Percentiles rank a stretch among this genome's conserved stretches.
Conservation (phyloP, 352 stramenopile species). For the Phytophthora podocarpi region DNA sequence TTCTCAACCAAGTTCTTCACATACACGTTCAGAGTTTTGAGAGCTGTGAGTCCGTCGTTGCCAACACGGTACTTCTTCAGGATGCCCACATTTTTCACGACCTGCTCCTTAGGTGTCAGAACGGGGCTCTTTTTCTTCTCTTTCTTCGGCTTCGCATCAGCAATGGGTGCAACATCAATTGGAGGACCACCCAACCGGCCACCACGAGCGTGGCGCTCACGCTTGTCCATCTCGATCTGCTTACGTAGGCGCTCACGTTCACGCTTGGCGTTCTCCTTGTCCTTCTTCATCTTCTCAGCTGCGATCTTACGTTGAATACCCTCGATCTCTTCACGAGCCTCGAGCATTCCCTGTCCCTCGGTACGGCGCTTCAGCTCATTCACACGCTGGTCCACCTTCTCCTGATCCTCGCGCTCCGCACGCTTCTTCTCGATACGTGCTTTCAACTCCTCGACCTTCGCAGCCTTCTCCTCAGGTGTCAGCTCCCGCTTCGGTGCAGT, state of each 20-base stretch:
- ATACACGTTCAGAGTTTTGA: constrained; percentile 89
- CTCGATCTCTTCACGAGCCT: constrained; percentile 84
- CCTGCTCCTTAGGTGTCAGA: constrained; percentile 68
- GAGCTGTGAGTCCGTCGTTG: constrained; percentile 75
- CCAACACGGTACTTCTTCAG: constrained; percentile 88
- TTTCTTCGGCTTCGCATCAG: constrained; percentile 32
- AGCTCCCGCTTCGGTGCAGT: constrained; percentile 46
- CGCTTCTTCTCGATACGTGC: constrained; percentile 77
- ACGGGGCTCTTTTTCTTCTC: constrained; percentile 47
- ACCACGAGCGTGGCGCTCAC: constrained; percentile 80
- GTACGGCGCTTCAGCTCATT: constrained; percentile 80
- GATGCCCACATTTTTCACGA: constrained; percentile 76
- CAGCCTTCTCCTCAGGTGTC: constrained; percentile 88
- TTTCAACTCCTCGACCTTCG: constrained; percentile 88
- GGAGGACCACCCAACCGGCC: constrained; percentile 79
- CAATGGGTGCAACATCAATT: constrained; percentile 54
- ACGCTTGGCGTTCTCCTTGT: constrained; percentile 87
- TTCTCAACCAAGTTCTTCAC: constrained; percentile 90
- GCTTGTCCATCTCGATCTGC: constrained; percentile 93
- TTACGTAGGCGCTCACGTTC: constrained; percentile 89
- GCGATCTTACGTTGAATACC: constrained; percentile 79
- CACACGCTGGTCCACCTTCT: constrained; percentile 75
- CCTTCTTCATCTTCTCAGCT: constrained; percentile 85
- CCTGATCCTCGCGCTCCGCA: constrained; percentile 73
- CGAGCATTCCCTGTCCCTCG: constrained; percentile 75